Evolutionary conservation across 2,329 filamentous ascomycete genomes (phyloP).

Genomic region (Aquanectria penicillioides): DNA sequence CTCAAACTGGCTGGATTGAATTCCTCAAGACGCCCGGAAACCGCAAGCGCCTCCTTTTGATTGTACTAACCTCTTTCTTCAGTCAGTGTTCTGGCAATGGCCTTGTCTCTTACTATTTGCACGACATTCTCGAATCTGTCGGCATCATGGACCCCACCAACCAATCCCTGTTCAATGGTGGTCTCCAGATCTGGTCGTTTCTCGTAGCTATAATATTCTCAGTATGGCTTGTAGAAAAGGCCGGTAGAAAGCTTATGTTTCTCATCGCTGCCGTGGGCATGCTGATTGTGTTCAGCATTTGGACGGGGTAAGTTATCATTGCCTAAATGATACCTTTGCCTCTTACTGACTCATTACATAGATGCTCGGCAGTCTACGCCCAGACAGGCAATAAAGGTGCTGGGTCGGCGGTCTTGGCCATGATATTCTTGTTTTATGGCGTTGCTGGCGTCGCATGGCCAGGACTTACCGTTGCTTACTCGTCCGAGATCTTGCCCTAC

Average conservation of each 20-base stretch:
- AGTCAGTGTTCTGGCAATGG: slow-evolving; percentile 23
- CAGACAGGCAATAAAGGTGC: slow-evolving; percentile 26
- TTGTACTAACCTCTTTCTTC: slow-evolving; percentile 35
- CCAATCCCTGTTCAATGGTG: slow-evolving; percentile 32
- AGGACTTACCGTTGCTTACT: slow-evolving; percentile 9
- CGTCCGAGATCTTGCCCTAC: slow-evolving; percentile 24
- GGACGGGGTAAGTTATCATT: slow-evolving; percentile 24
- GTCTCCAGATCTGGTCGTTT: slow-evolving; percentile 43
- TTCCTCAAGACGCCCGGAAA: slow-evolving; percentile 20
- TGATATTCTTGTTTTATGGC: slow-evolving; percentile 49
- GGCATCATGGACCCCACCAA: slow-evolving; percentile 49
- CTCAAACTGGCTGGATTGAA: slow-evolving; percentile 1
- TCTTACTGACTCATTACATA: not conserved
- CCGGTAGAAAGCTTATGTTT: slow-evolving; percentile 51
- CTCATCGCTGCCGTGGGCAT: slow-evolving; percentile 49
- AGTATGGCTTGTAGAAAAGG: slow-evolving; percentile 48
- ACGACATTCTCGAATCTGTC: slow-evolving; percentile 49
- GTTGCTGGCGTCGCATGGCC: slow-evolving; percentile 16
- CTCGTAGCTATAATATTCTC: slow-evolving; percentile 32
- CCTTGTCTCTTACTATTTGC: slow-evolving; percentile 48
- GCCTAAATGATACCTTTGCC: not conserved
- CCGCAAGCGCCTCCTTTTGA: slow-evolving; percentile 28
- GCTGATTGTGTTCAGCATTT: slow-evolving; percentile 46
- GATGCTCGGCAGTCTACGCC: slow-evolving; percentile 26
- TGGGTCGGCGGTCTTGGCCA: slow-evolving; percentile 44